Evolutionary conservation across 306 rosid genomes (phyloP).

Genomic region (Bauhinia variegata): DNA sequence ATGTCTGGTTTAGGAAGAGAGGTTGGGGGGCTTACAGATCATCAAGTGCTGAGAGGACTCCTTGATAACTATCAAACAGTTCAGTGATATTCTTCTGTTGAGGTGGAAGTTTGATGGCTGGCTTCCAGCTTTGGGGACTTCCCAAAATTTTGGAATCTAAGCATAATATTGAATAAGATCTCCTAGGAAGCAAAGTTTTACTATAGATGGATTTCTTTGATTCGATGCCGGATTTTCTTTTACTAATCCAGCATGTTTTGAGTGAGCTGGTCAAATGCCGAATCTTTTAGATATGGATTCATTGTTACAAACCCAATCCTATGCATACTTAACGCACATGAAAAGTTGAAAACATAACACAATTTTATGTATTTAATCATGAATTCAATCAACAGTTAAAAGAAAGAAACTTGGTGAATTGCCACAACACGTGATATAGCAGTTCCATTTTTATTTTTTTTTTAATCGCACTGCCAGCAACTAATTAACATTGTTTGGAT

Average conservation of each 20-base stretch:
- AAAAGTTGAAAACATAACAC: too few species aligned
- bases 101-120: slow-evolving; percentile 38
- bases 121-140: slow-evolving; percentile 44
- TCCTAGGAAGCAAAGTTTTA: slow-evolving; percentile 15
- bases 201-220: background rate
- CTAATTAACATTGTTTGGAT: too few species aligned
- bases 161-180: slow-evolving; percentile 39
- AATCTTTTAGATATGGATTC: slow-evolving; percentile 31
- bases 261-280: slow-evolving; percentile 22
- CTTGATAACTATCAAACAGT: slow-evolving; percentile 8
- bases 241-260: background rate
- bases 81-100: slow-evolving; percentile 15
- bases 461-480: too few species aligned
- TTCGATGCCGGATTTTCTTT: background rate
- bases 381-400: too few species aligned
- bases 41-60: slow-evolving; percentile 21
- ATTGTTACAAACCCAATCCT: background rate
- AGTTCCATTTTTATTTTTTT: too few species aligned
- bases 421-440: too few species aligned
- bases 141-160: slow-evolving; percentile 37
- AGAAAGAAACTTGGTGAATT: too few species aligned
- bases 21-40: slow-evolving; percentile 8
- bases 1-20: background rate
- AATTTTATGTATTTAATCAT: too few species aligned
- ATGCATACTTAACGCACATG: too few species aligned